Evolutionary conservation across 257 asterid genomes (phyloP), one percentile per base, ranked within the genome.

Genomic region (Forsythia viridissima): DNA sequence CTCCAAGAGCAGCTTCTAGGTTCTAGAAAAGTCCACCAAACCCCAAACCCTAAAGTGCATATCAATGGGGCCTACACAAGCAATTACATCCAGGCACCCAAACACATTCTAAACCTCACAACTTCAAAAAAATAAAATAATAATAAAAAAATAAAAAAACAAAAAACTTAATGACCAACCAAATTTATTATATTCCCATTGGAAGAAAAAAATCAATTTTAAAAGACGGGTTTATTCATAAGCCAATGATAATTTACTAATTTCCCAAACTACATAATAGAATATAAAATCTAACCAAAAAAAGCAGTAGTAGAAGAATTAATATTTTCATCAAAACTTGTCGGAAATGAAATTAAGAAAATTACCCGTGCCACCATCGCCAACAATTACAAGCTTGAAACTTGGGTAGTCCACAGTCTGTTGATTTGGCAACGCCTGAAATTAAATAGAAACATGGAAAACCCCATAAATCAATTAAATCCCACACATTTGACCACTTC

Each of bases 311-410:
- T 6, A 48, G 57, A 1, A n/a, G n/a, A 48, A 13, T 13, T 48
- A 48, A 15, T 13, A 13, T 48, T 48, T 13, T 4, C 4, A 48
- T 13, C 57, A 48, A 48, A 13, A 48, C 57, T 0, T 48, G n/a
- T 6, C 57, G n/a, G 4, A 43, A 48, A 21, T n/a, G 8, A 43
- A 13, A 30, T 30, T 30, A 30, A 67, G 42, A 55, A 5, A 4
- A 55, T 55, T 55, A 85, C 88, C 86, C 57, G 88, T 85, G 30
- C 86, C 88, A 40, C 88, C 88, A 77, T 85, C 88, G 15, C 88
- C 88, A 43, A 85, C 88, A 76, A 85, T 80, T 4, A 85, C 88
- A 71, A 85, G 88, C 80, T 85, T 85, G 51, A 85, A 85, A 70
- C 86, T 85, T 0, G 88, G 88, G 71, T 85, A 77, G 18, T 85